phyloP scores from a whole-genome alignment of 805 yeast genomes.

The Yarrowia deformans region DNA sequence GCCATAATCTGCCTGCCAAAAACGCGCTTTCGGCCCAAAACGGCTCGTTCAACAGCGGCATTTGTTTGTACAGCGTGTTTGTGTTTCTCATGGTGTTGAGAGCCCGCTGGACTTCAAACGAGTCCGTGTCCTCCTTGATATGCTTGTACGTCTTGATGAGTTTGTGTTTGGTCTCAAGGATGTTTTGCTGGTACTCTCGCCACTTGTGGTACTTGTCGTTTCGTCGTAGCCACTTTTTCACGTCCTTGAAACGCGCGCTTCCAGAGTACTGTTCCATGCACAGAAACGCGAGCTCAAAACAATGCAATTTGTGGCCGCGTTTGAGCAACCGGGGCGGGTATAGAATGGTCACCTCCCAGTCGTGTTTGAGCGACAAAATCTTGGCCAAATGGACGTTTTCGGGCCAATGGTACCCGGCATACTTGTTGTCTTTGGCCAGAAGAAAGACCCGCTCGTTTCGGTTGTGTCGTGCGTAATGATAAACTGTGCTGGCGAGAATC shows the following conservation, averaged over 20 bases:
- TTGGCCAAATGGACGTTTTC: constrained; percentile 4
- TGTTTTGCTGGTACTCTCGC: neutral
- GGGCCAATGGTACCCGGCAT: constrained; percentile 6
- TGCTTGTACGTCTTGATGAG: neutral
- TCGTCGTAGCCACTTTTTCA: neutral
- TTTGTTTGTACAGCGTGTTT: constrained; percentile 3
- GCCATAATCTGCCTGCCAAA: neutral
- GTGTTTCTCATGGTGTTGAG: constrained; percentile 4
- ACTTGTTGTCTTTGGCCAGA: constrained; percentile 1
- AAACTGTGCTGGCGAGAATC: constrained; percentile 12
- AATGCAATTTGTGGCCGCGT: neutral
- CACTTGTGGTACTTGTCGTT: constrained; percentile 18
- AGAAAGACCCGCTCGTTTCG: neutral
- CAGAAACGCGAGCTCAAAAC: constrained; percentile 21
- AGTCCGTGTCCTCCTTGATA: neutral
- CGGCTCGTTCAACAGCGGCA: constrained; percentile 18
- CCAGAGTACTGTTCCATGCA: neutral
- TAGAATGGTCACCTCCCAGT: neutral
- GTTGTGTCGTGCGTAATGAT: constrained; percentile 4
- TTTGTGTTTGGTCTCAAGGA: neutral
- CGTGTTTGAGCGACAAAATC: neutral
- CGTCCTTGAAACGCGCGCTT: no score
- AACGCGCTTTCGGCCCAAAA: constrained; percentile 18
- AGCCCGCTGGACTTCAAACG: constrained; percentile 5
- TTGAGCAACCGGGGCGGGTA: neutral